These are phyloP conservation scores for Hypoxylon sp. DNA, from an alignment of 2,329 filamentous ascomycete genomes.

Conservation along the genomic window DNA sequence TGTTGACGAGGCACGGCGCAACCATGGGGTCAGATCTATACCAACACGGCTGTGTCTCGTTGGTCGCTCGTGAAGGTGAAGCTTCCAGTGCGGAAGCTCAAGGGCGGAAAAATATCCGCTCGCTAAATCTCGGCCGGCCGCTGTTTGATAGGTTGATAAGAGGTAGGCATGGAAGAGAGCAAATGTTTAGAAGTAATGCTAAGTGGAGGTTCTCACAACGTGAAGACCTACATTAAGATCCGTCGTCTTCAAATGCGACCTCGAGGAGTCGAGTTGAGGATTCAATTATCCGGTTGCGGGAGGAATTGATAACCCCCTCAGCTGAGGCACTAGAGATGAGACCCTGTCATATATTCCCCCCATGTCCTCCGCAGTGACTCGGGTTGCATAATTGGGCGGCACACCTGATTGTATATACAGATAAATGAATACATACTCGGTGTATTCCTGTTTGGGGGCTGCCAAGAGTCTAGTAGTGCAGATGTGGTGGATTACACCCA, in stretches of 20 bases:
- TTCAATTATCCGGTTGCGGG: conserved; percentile 43
- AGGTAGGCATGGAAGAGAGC: neutral
- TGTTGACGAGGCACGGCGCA: conserved; percentile 30
- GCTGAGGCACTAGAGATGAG: conserved; percentile 28
- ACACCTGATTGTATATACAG: neutral
- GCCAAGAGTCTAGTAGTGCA: conserved; percentile 2
- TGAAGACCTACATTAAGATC: conserved; percentile 14
- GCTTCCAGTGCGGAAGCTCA: conserved; percentile 11
- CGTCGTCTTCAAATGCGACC: conserved; percentile 34
- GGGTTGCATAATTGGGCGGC: neutral
- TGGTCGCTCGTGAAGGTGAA: conserved; percentile 11
- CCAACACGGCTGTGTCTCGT: conserved; percentile 11
- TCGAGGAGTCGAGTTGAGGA: conserved; percentile 33
- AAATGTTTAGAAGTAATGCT: conserved; percentile 9
- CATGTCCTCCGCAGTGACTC: conserved; percentile 1
- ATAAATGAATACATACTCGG: conserved; percentile 6
- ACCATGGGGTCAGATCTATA: conserved; percentile 27
- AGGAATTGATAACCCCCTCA: conserved; percentile 36
- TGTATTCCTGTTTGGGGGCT: conserved; percentile 5
- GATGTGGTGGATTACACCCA: neutral
- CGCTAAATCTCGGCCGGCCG: conserved; percentile 29
- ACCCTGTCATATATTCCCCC: conserved; percentile 25
- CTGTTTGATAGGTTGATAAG: conserved; percentile 11
- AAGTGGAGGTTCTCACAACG: conserved; percentile 23
- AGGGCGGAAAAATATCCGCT: conserved; percentile 16